Evolutionary conservation across 345 rosid species (phyloP).

Genomic region (Citrus trifoliata): DNA sequence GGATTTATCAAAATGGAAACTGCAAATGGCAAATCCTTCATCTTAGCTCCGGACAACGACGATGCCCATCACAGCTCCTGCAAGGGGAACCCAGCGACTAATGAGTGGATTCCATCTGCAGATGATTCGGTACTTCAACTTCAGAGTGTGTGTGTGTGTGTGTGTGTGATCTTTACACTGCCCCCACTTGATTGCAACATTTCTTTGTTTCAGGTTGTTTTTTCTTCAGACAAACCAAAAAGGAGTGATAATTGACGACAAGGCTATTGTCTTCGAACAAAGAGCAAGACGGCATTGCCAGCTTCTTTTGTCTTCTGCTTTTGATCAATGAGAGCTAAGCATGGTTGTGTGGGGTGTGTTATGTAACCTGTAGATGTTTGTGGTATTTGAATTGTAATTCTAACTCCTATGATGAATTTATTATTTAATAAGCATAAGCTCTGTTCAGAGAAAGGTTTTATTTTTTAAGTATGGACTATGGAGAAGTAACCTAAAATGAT

Average conservation of each 20-base stretch:
- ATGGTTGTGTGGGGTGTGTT: background rate
- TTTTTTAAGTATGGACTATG: background rate
- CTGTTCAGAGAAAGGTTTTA: background rate
- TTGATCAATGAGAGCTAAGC: background rate
- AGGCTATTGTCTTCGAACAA: background rate
- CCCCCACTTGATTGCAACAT: background rate
- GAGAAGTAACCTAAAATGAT: background rate
- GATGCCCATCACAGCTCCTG: conserved; percentile 36
- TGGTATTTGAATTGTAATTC: background rate
- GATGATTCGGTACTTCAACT: conserved; percentile 27
- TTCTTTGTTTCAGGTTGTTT: conserved; percentile 29
- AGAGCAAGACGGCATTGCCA: background rate
- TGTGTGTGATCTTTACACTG: background rate
- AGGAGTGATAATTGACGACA: conserved; percentile 55
- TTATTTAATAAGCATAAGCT: background rate
- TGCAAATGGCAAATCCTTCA: conserved; percentile 27
- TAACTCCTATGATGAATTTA: background rate
- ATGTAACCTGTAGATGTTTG: background rate
- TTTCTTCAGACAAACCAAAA: conserved; percentile 55
- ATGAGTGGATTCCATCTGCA: conserved; percentile 61
- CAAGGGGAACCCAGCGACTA: conserved; percentile 73
- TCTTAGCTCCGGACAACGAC: conserved; percentile 28
- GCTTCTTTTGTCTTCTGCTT: background rate
- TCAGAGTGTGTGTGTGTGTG: no score
- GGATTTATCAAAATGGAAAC: conserved; percentile 55